Percentiles rank a stretch among this genome's conserved stretches.
Evolutionary conservation across 2,329 filamentous ascomycete genomes (phyloP).

Genomic region (Plenodomus biglobosus): DNA sequence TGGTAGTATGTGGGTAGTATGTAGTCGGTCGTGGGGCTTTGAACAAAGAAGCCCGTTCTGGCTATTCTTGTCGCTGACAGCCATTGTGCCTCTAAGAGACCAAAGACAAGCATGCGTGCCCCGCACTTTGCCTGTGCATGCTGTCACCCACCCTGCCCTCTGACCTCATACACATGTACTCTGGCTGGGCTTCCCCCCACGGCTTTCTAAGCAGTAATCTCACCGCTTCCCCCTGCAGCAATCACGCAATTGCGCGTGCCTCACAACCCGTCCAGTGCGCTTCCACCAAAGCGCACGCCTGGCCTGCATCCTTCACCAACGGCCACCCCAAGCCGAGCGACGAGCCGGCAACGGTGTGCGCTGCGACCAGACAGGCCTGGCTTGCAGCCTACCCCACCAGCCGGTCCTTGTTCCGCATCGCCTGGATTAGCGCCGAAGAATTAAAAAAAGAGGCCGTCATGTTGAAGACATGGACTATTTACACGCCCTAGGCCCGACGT

Average conservation of each 20-base stretch:
- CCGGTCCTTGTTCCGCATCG: conserved; percentile 21
- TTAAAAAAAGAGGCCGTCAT: conserved; percentile 34
- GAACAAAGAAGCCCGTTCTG: too few relatives aligned
- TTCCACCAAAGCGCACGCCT: too few relatives aligned
- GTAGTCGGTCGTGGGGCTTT: conserved; percentile 1
- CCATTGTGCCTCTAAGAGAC: not conserved
- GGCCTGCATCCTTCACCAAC: conserved; percentile 3
- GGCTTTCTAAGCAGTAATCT: conserved; percentile 13
- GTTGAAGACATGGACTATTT: conserved; percentile 33
- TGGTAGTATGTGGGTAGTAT: too few relatives aligned
- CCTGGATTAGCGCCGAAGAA: conserved; percentile 27
- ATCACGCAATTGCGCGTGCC: not conserved
- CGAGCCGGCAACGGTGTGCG: conserved; percentile 11
- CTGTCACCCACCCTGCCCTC: conserved; percentile 2
- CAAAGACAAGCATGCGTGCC: not conserved
- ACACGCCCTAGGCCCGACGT: conserved; percentile 16
- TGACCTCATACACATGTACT: conserved; percentile 26
- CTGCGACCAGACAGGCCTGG: conserved; percentile 22
- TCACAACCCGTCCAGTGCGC: too few relatives aligned
- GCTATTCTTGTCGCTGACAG: not conserved
- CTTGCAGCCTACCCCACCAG: conserved; percentile 9
- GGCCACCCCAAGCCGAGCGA: not conserved
- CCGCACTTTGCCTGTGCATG: conserved; percentile 6
- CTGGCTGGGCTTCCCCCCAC: conserved; percentile 17
- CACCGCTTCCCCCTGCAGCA: not conserved